Base-by-base conservation (phyloP, 768 basidiomycete genomes). In the Termitomyces sp. region DNA sequence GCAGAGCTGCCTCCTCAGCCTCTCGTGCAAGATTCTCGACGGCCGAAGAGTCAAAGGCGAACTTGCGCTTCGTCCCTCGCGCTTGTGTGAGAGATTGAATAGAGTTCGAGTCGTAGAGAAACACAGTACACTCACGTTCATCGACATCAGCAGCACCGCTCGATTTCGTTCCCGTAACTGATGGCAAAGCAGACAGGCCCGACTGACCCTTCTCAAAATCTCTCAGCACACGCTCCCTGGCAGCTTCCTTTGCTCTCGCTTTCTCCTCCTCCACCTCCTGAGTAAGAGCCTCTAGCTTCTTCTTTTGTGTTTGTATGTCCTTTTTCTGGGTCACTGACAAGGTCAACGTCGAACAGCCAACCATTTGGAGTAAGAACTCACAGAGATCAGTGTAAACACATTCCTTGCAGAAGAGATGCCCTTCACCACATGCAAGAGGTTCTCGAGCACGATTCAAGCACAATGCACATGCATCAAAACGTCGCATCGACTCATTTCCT, bases 341-440 rank as follows among this genome's bases (percentile, higher is more conserved):
- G 46, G 50, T 68, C 48, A 65, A 45, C 44, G 45, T 38, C 19
- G 29, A 27, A 16, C 10, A 14, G n/a, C 17, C 40, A 11, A 29
- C 8, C 41, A 35, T 2, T 9, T 19, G 12, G 29, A 54, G 7
- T 31, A 45, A 23, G 11, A 53, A 75, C 87, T 68, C 74, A 91
- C 90, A 69, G 29, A 96, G 82, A 66, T 95, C 92, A 1, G 88
- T 84, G 58, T 95, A 85, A 25, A 89, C 88, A 65, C 97, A 98
- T 73, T 98, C 96, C 68, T 90, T 92, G 80, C 97, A 99, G 70
- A 94, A 98, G 23, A 98, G 63, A 71, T 98, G 97, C 0, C 97
- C 97, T 50, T 90, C 82, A 29, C 76, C 70, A 65, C 97, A 98
- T 11, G 87, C 82, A 34, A 95, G 76, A 0, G 96, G 93, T 51